These are phyloP conservation scores for Prototheca cutis DNA, from an alignment of 163 green algal species.

Conservation along the genomic window DNA sequence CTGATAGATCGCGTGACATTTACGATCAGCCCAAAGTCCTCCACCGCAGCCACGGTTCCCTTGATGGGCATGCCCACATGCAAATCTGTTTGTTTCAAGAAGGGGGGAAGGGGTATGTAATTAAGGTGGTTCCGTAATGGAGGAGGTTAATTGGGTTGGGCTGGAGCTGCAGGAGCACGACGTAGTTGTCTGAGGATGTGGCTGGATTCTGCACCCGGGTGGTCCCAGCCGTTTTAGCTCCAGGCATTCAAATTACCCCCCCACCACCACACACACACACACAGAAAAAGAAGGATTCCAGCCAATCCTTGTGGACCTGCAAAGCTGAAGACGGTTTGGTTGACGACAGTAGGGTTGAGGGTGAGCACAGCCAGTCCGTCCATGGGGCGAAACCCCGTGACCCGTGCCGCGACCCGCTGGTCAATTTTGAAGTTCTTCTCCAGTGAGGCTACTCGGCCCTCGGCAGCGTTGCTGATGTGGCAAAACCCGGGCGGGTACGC, in stretches of 20 bases:
- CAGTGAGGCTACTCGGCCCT: constrained; percentile 25
- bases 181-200: too few relatives aligned
- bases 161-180: too few relatives aligned
- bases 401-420: constrained; percentile 43
- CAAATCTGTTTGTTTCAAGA: too few relatives aligned
- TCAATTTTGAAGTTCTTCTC: constrained; percentile 59
- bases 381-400: constrained; percentile 78
- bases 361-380: constrained; percentile 69
- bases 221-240: too few relatives aligned
- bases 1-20: constrained; percentile 31
- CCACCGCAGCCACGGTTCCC: constrained; percentile 47
- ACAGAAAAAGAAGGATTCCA: too few relatives aligned
- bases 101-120: too few relatives aligned
- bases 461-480: constrained; percentile 55
- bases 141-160: too few relatives aligned
- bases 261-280: too few relatives aligned
- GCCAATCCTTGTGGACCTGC: too few relatives aligned
- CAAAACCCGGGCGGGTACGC: constrained; percentile 32
- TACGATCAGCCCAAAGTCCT: constrained; percentile 51
- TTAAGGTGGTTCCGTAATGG: too few relatives aligned
- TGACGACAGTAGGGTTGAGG: constrained; percentile 46
- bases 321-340: constrained; percentile 25
- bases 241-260: too few relatives aligned
- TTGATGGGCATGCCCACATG: constrained; percentile 51
- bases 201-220: too few relatives aligned